Percentiles rank a stretch among this genome's conserved stretches.
Conservation (phyloP, 371 early-diverging fungal genomes). For the Mucor racemosus region DNA sequence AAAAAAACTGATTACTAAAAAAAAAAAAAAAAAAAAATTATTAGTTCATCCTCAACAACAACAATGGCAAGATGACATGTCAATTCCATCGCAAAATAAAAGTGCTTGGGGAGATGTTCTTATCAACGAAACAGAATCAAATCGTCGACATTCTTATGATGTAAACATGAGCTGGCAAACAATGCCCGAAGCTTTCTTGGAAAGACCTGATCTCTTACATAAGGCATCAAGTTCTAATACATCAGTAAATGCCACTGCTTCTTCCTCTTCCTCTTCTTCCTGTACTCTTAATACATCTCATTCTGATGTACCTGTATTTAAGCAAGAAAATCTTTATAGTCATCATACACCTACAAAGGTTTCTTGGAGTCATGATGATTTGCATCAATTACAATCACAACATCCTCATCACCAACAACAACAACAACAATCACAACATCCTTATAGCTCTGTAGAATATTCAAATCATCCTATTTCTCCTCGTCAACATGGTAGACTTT, state of each 20-base stretch:
- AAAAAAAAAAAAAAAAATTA: too few species aligned
- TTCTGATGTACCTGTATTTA: constrained; percentile 12
- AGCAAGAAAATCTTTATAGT: constrained; percentile 17
- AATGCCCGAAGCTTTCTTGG: constrained; percentile 43
- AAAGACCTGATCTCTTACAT: constrained; percentile 32
- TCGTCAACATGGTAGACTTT: constrained; percentile 26
- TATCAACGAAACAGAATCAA: constrained; percentile 20
- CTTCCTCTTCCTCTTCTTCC: background rate
- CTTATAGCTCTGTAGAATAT: constrained; percentile 24
- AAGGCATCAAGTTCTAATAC: constrained; percentile 10
- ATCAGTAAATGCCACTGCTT: constrained; percentile 16
- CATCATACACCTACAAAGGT: constrained; percentile 27
- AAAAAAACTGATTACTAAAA: constrained; percentile 17
- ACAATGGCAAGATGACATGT: constrained; percentile 54
- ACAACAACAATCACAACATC: constrained; percentile 13
- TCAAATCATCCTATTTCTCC: constrained; percentile 19
- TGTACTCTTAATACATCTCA: background rate
- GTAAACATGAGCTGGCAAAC: constrained; percentile 50
- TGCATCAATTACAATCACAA: constrained; percentile 10
- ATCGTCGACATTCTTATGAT: constrained; percentile 52
- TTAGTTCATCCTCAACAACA: constrained; percentile 2
- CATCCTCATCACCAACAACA: constrained; percentile 19
- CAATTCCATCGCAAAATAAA: constrained; percentile 37
- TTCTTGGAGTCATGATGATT: constrained; percentile 31
- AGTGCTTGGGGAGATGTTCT: constrained; percentile 29